Conservation (phyloP, 768 basidiomycete species). For the Mycena venus region DNA sequence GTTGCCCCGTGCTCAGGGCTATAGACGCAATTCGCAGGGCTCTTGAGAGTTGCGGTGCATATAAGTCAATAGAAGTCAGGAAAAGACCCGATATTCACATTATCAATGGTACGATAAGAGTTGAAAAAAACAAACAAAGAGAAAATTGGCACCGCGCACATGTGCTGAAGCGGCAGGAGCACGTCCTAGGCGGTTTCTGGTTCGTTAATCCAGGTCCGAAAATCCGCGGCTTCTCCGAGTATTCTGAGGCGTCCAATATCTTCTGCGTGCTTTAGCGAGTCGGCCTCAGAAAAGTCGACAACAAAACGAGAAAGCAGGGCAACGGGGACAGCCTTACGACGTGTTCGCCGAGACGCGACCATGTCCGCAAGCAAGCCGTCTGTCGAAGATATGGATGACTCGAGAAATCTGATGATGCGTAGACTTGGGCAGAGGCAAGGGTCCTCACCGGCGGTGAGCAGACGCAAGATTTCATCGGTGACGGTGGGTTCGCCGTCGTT, state of each 20-base stretch:
- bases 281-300: slow-evolving; percentile 11
- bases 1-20: not conserved
- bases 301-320: slow-evolving; percentile 11
- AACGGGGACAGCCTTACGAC: not conserved
- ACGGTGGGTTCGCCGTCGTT: slow-evolving; percentile 2
- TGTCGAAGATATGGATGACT: slow-evolving; percentile 9
- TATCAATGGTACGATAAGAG: not conserved
- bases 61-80: not conserved
- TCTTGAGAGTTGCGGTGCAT: not conserved
- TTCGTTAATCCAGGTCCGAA: slow-evolving; percentile 21
- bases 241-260: slow-evolving; percentile 15
- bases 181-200: slow-evolving; percentile 3
- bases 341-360: slow-evolving; percentile 15
- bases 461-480: slow-evolving; percentile 12
- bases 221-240: not conserved
- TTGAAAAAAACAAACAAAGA: not conserved
- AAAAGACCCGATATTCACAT: not conserved
- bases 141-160: not conserved
- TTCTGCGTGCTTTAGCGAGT: not conserved
- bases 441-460: slow-evolving; percentile 7
- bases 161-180: not conserved
- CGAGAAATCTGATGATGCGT: slow-evolving; percentile 25
- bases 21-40: not conserved
- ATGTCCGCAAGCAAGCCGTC: slow-evolving; percentile 28
- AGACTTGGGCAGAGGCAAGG: slow-evolving; percentile 20